phyloP scores from a whole-genome alignment of 441 rosid species.

The Raphanus hybrid region DNA sequence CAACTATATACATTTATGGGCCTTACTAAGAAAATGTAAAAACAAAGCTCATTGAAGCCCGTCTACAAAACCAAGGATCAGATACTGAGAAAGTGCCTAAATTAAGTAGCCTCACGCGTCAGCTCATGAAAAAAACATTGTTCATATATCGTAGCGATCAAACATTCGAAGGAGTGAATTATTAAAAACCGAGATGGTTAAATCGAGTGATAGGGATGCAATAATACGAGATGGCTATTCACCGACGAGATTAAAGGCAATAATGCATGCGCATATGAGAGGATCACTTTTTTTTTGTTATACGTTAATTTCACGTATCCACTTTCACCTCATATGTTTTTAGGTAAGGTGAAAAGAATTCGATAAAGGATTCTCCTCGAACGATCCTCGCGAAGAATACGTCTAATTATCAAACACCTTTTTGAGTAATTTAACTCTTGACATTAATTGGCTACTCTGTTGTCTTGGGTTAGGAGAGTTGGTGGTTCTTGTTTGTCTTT shows the following conservation, averaged over 20 bases:
- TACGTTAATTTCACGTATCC: background rate
- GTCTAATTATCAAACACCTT: background rate
- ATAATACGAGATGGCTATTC: too few species aligned
- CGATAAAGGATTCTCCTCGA: background rate
- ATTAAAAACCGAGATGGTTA: too few species aligned
- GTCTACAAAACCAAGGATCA: background rate
- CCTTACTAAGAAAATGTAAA: background rate
- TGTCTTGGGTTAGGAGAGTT: constrained; percentile 12
- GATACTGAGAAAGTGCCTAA: background rate
- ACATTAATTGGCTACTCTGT: background rate
- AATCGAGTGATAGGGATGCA: too few species aligned
- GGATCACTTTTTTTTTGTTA: background rate
- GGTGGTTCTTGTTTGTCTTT: constrained; percentile 23
- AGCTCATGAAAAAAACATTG: too few species aligned
- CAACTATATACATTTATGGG: background rate
- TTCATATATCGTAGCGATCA: too few species aligned
- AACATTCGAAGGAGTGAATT: too few species aligned
- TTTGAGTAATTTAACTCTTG: background rate
- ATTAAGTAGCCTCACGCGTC: too few species aligned
- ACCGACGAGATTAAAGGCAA: background rate
- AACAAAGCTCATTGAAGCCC: background rate
- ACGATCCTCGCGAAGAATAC: background rate
- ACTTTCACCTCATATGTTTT: background rate
- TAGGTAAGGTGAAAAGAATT: background rate
- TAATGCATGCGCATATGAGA: background rate